Evolutionary conservation across 345 rosid genomes (phyloP), one percentile per base, ranked within the genome.

Genomic region (Arabidopsis arenosa): DNA sequence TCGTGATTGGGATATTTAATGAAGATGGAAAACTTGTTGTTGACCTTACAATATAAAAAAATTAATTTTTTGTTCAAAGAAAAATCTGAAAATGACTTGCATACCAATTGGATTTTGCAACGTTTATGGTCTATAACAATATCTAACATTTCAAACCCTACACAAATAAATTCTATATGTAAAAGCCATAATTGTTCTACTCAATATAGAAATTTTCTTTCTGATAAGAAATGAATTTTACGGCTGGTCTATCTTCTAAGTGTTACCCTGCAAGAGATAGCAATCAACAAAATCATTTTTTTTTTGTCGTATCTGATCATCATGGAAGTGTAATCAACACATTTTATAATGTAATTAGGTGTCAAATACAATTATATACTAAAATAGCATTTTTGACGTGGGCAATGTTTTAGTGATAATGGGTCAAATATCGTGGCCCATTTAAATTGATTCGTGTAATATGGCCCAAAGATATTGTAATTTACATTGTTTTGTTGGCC

Each of bases 1-100:
- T 63, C 56, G 69, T 69, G 75, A 43, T 61, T 61, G 21, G 17
- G 36, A 35, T 54, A 43, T 69, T 70, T 36, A 55, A 45, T 76
- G 70, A 45, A 17, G 3, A 60, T 60, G 33, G 43, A 15, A 32
- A 65, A 11, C 55, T 54, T 63, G 37, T 54, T 8, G 32, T 43
- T n/a, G 61, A 58, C 51, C 28, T 33, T 26, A 3, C 14, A 21
- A 14, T 36, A 3, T 14, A 14, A 36, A 9, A 18, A 15, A n/a
- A 1, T 9, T 2, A 33, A 14, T 6, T 53, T 26, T 11, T 53
- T 53, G 14, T 61, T 61, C 35, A 40, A 9, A 17, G 5, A 28
- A 18, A 39, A 6, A 52, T 68, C 51, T 37, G 80, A 63, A 45
- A 45, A 63, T 33, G 71, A 54, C 70, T 23, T 44, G 18, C 3